Percentiles rank a stretch among this genome's conserved stretches.
Conservation (phyloP, 495 filamentous ascomycete genomes). For the Aspergillus avenaceus region DNA sequence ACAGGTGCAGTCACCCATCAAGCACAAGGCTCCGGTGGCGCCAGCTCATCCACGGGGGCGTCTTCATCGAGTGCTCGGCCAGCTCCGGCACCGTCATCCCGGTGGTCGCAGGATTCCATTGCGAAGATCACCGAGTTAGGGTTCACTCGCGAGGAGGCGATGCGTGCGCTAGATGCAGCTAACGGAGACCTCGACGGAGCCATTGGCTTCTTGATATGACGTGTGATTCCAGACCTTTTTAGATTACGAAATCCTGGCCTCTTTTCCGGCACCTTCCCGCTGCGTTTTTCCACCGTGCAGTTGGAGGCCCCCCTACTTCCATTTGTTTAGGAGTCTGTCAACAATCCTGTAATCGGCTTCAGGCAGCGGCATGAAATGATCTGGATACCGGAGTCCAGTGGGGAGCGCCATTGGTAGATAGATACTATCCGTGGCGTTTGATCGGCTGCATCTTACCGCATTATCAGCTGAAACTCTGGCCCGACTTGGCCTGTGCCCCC, state of each 20-base stretch:
- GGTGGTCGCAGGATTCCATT: slow-evolving; percentile 38
- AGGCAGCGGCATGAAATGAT: too few relatives aligned
- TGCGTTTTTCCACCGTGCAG: not conserved
- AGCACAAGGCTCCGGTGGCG: slow-evolving; percentile 24
- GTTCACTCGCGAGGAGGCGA: slow-evolving; percentile 70
- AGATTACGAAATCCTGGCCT: not conserved
- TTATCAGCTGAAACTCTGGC: not conserved
- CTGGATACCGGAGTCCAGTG: too few relatives aligned
- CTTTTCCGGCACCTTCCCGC: not conserved
- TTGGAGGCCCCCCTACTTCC: too few relatives aligned
- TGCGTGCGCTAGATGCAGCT: slow-evolving; percentile 75
- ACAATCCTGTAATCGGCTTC: not conserved
- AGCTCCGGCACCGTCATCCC: slow-evolving; percentile 25
- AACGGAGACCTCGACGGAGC: slow-evolving; percentile 84
- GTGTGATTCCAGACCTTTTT: not conserved
- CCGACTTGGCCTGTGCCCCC: not conserved
- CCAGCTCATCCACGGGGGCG: slow-evolving; percentile 8
- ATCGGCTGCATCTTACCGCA: not conserved
- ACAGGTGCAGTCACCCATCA: slow-evolving; percentile 77
- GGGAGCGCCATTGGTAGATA: not conserved
- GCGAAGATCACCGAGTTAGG: slow-evolving; percentile 75
- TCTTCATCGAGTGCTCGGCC: slow-evolving; percentile 25
- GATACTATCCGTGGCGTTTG: not conserved
- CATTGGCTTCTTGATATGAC: slow-evolving; percentile 71
- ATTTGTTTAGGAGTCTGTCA: too few relatives aligned